Evolutionary conservation across 345 rosid species (phyloP), one percentile per base, ranked within the genome.

Genomic region (Ceriops decandra): DNA sequence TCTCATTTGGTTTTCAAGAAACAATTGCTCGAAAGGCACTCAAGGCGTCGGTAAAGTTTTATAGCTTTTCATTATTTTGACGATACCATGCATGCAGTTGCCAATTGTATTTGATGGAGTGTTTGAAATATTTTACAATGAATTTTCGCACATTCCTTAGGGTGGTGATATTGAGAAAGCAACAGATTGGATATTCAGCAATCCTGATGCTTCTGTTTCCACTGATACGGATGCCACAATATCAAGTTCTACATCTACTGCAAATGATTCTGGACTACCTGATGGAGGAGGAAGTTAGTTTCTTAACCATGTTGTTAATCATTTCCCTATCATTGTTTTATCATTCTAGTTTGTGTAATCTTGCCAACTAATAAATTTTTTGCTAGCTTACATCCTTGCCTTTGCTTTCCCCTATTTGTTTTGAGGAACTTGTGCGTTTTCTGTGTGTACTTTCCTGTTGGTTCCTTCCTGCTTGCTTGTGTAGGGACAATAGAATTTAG

Each of bases 111-210:
- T 28, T 28, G 17, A 57, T 11, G 6, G 57, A 47, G 54, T 26
- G 16, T 2, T 19, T 28, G 3, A 42, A 32, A 42, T 52, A 62
- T 54, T 0, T 28, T 28, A 47, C 62, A 2, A 15, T 51, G 38
- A 52, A 35, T 33, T 47, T 72, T 17, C 58, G 32, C 62, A 42
- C 19, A 66, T 72, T 73, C 42, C 57, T 54, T 84, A 95, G 98
- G 95, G 88, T 62, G 96, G 95, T 71, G 97, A 95, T 69, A 83
- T 95, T 64, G 99, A 84, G 82, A 92, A 83, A 76, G 99, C 99
- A 57, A 90, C 99, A 62, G 99, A 95, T 72, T 95, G 99, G 99
- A 90, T 95, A 85, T 95, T 95, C 79, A 90, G 77, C 82, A 95
- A 84, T 79, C 98, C 96, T 47, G 86, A 81, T 80, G 86, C 92